Evolutionary conservation across 2,329 filamentous ascomycete genomes (phyloP), one percentile per base, ranked within the genome.

Genomic region (Alternaria sp.): DNA sequence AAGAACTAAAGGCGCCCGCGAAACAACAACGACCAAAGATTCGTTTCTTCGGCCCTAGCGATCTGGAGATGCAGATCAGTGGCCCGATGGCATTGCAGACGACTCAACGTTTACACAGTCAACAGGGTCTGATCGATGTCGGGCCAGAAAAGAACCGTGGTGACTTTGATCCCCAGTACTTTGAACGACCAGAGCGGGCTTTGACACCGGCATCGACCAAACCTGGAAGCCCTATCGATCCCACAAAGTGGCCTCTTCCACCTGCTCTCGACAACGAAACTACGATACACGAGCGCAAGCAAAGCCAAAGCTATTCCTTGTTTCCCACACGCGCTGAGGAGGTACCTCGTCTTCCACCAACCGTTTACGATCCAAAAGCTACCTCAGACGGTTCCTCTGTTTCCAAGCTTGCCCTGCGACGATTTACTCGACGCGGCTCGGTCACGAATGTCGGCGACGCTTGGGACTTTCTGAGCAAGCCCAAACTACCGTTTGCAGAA

Each of bases 11-110:
- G n/a, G 52, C 66, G 3, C 56, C 69, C 19, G 45, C 70, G 23
- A 74, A 83, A 81, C 67, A 84, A 83, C 71, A 82, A 77, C 71
- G 84, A 80, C 81, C 84, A 54, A 80, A 81, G 56, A 83, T 86
- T 51, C 79, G 82, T 32, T 81, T 85, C 56, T 85, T 81, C 68
- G 81, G 81, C 43, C 81, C 82, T 2, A 81, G 77, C 57, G 79
- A 81, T 52, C 63, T 81, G 47, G 79, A 81, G 46, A 79, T 81
- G 76, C 78, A 77, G 57, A 81, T 81, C 61, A 81, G 79, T 50
- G 76, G 74, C 3, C 80, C 80, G 13, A 61, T 81, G 26, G 70
- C 67, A 46, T 61, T 80, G 9, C 74, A 79, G 59, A 73, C 74
- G 21, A 76, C 76, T 15, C 69, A 70, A 15, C 74, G 75, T 36